Evolutionary conservation across 169 alveolate genomes (phyloP).

Genomic region (Hepatocystis sp.): DNA sequence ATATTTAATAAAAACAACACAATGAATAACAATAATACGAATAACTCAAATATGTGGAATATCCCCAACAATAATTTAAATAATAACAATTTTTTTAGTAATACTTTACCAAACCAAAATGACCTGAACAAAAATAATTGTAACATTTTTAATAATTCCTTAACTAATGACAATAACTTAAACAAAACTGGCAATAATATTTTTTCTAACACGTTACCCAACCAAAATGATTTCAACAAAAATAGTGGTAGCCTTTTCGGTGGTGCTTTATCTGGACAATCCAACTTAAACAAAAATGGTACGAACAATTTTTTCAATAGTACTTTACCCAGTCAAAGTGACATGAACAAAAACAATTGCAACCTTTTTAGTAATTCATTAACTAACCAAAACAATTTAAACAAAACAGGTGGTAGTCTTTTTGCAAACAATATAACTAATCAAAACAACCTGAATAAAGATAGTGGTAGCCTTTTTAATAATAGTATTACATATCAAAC

Average conservation of each 20-base stretch:
- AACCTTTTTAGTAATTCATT: too few relatives aligned
- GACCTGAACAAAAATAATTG: neutral
- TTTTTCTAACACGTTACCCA: conserved; percentile 1
- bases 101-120: conserved; percentile 14
- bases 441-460: conserved; percentile 20
- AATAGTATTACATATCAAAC: conserved; percentile 5
- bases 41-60: conserved; percentile 54
- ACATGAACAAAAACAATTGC: conserved; percentile 8
- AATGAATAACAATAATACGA: conserved; percentile 40
- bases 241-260: neutral
- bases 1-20: conserved; percentile 34
- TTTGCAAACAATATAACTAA: conserved; percentile 11
- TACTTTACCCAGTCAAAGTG: conserved; percentile 9
- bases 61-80: conserved; percentile 45
- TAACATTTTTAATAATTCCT: neutral
- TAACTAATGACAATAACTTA: neutral
- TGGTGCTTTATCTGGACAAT: too few relatives aligned
- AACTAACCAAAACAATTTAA: too few relatives aligned
- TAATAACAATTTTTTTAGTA: conserved; percentile 37
- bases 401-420: too few relatives aligned
- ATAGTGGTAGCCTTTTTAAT: conserved; percentile 3
- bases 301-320: too few relatives aligned
- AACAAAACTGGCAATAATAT: neutral
- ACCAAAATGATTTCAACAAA: conserved; percentile 10
- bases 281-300: too few relatives aligned